A percentile compares a stretch with the other conserved stretches of the same genome.
phyloP scores from a whole-genome alignment of 768 basidiomycete genomes.

The Pleurotus platypus region DNA sequence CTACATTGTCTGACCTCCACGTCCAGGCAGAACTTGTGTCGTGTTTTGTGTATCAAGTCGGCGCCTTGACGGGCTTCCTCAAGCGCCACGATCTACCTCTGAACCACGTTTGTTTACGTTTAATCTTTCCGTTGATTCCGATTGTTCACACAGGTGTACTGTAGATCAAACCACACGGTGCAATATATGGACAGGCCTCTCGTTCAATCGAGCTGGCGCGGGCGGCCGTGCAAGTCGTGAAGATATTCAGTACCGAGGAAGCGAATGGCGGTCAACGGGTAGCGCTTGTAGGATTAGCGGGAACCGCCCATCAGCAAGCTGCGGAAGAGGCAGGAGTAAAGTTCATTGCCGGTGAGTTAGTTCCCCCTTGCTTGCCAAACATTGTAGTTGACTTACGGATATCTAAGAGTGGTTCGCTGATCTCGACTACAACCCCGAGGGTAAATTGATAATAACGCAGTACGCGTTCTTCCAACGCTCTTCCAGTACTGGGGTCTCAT shows the following conservation, averaged over 20 bases:
- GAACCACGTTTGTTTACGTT: slow-evolving; percentile 41
- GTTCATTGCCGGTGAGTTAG: slow-evolving; percentile 54
- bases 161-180: slow-evolving; percentile 60
- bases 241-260: slow-evolving; percentile 36
- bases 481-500: too few relatives aligned
- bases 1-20: neutral
- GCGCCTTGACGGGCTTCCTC: slow-evolving; percentile 60
- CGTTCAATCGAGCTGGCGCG: slow-evolving; percentile 52
- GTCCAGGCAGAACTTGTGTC: slow-evolving; percentile 49
- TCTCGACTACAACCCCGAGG: slow-evolving; percentile 53
- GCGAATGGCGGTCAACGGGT: slow-evolving; percentile 25
- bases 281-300: slow-evolving; percentile 61
- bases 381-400: neutral
- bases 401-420: slow-evolving; percentile 65
- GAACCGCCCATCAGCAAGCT: slow-evolving; percentile 57
- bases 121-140: neutral
- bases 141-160: neutral
- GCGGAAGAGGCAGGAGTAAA: slow-evolving; percentile 49
- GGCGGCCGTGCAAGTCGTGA: slow-evolving; percentile 49
- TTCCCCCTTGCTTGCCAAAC: neutral
- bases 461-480: slow-evolving; percentile 15
- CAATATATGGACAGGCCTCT: slow-evolving; percentile 58
- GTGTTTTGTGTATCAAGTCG: slow-evolving; percentile 65
- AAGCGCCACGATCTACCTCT: slow-evolving; percentile 45
- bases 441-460: slow-evolving; percentile 61